phyloP scores from a whole-genome alignment of 179 eudicot species.

The Camellia oleifera region DNA sequence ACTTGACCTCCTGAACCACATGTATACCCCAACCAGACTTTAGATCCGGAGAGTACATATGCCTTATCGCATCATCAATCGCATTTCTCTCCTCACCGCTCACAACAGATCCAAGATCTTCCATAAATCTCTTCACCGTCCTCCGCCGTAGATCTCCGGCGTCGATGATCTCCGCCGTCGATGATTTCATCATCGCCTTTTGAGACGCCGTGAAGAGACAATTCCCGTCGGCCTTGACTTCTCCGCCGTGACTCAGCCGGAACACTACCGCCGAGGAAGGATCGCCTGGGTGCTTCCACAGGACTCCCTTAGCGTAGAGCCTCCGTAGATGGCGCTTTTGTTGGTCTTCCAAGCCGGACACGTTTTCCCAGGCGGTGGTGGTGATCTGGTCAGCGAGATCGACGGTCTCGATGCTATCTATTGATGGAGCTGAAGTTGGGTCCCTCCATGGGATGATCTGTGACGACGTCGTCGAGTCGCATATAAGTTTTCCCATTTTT shows the following conservation, averaged over 20 bases:
- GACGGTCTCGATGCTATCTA: constrained; percentile 1
- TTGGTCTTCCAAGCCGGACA: constrained; percentile 61
- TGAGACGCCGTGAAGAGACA: constrained; percentile 71
- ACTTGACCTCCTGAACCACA: constrained; percentile 76
- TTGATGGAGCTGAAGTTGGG: constrained; percentile 32
- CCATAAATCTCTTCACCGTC: constrained; percentile 58
- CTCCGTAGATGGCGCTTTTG: constrained; percentile 40
- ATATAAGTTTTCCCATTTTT: constrained; percentile 68
- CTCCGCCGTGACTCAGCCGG: constrained; percentile 76
- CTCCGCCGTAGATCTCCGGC: constrained; percentile 56
- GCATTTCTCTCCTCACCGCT: constrained; percentile 37
- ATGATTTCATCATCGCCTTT: constrained; percentile 34
- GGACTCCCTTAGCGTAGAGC: constrained; percentile 61
- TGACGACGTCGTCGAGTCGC: constrained; percentile 51
- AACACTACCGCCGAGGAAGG: constrained; percentile 37
- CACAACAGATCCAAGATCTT: constrained; percentile 51
- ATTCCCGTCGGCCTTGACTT: constrained; percentile 91
- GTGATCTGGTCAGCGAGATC: constrained; percentile 17
- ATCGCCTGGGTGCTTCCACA: constrained; percentile 68
- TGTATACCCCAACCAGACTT: constrained; percentile 80
- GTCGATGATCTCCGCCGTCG: constrained; percentile 7
- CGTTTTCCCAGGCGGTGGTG: constrained; percentile 56
- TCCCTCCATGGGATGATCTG: constrained; percentile 55
- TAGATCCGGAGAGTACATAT: constrained; percentile 79
- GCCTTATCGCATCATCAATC: constrained; percentile 50